Percentiles rank a stretch among this genome's conserved stretches.
These are phyloP conservation scores for Nadsonia starkeyi-henricii DNA, from an alignment of 1,139 yeast species.

Conservation along the genomic window DNA sequence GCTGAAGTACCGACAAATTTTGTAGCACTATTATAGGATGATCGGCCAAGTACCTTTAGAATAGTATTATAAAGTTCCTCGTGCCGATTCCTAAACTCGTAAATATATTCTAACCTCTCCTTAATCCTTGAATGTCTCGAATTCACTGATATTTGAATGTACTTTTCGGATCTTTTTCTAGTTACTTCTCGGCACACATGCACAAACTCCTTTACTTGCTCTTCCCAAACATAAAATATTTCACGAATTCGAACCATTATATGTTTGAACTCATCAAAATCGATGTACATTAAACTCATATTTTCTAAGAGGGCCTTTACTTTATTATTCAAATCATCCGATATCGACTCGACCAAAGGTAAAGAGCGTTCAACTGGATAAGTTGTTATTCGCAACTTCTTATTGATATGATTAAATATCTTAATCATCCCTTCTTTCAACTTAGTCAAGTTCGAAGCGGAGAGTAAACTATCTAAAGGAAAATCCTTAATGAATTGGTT, in stretches of 20 bases:
- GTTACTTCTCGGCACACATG: constrained; percentile 57
- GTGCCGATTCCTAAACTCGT: constrained; percentile 40
- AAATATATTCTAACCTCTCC: constrained; percentile 34
- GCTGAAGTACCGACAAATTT: not conserved
- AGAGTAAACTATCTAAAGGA: constrained; percentile 48
- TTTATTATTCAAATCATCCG: constrained; percentile 30
- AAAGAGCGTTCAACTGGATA: constrained; percentile 59
- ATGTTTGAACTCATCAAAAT: constrained; percentile 23
- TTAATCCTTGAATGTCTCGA: constrained; percentile 34
- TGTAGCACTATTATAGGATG: constrained; percentile 5
- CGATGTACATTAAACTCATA: constrained; percentile 25
- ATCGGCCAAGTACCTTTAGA: constrained; percentile 21
- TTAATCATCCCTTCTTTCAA: constrained; percentile 33
- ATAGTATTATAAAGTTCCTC: constrained; percentile 33
- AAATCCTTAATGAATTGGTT: constrained; percentile 56
- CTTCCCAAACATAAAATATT: constrained; percentile 35
- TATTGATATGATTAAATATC: constrained; percentile 49
- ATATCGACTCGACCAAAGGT: constrained; percentile 47
- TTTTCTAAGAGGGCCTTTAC: constrained; percentile 14
- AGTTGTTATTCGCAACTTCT: constrained; percentile 40
- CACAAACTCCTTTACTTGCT: constrained; percentile 39
- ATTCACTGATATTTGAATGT: constrained; percentile 47
- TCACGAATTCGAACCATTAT: constrained; percentile 17
- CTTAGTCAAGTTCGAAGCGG: constrained; percentile 34
- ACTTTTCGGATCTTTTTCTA: constrained; percentile 61